Percentiles rank a stretch among this genome's conserved stretches.
phyloP scores from a whole-genome alignment of 768 basidiomycete genomes.

The Phylloporus arenicola region DNA sequence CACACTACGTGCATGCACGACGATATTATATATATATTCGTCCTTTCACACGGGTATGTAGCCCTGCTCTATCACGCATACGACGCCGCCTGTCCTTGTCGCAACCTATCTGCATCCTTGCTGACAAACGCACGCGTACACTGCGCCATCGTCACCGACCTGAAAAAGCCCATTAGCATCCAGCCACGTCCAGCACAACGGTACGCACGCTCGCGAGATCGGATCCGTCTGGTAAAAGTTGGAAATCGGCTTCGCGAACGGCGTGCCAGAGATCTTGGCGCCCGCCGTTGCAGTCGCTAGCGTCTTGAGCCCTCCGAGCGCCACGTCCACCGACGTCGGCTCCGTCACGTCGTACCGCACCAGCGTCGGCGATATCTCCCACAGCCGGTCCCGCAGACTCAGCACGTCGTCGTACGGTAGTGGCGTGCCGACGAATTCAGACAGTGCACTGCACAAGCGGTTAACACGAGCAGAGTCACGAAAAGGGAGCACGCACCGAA shows the following conservation, averaged over 20 bases:
- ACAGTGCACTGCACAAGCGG: slow-evolving; percentile 59
- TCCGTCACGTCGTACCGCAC: slow-evolving; percentile 83
- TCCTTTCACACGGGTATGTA: background rate
- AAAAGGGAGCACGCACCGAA: slow-evolving; percentile 50
- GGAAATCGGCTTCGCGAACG: slow-evolving; percentile 73
- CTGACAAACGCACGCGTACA: slow-evolving; percentile 85
- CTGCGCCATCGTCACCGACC: slow-evolving; percentile 95
- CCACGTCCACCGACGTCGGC: slow-evolving; percentile 65
- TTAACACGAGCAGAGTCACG: background rate
- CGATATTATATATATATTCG: background rate
- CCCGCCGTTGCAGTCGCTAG: slow-evolving; percentile 48
- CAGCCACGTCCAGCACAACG: background rate
- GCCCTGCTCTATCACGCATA: slow-evolving; percentile 9
- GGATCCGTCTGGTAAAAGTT: slow-evolving; percentile 98
- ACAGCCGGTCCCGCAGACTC: slow-evolving; percentile 83
- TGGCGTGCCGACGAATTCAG: slow-evolving; percentile 75
- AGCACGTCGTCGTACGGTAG: slow-evolving; percentile 89
- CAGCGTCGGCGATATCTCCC: slow-evolving; percentile 91
- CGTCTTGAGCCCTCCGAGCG: slow-evolving; percentile 60
- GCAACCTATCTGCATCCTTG: slow-evolving; percentile 1
- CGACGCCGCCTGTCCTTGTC: slow-evolving; percentile 1
- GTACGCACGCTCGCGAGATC: slow-evolving; percentile 84
- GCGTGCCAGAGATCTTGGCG: slow-evolving; percentile 50
- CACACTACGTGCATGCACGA: too few relatives aligned
- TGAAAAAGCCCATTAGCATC: slow-evolving; percentile 22